phyloP scores from a whole-genome alignment of 1,284 basidiomycete genomes.

The Apiotrichum montevideense region DNA sequence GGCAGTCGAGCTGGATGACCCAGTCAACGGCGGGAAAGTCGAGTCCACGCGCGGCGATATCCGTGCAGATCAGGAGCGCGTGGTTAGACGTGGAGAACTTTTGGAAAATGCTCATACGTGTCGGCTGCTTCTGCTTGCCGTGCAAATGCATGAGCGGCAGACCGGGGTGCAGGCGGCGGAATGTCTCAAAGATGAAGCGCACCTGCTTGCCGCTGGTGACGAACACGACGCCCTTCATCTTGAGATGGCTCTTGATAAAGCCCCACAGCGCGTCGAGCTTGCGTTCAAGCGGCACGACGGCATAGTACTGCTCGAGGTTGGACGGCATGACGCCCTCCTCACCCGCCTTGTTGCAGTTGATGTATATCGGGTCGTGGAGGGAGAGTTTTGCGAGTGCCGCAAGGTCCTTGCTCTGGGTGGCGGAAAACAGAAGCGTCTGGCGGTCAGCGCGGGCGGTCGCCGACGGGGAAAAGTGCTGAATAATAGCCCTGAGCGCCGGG shows the following conservation, averaged over 20 bases:
- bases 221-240: conserved; percentile 89
- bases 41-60: conserved; percentile 91
- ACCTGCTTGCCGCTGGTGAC: conserved; percentile 87
- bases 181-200: conserved; percentile 93
- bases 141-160: conserved; percentile 84
- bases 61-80: conserved; percentile 87
- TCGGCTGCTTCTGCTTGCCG: conserved; percentile 93
- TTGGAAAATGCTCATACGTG: conserved; percentile 73
- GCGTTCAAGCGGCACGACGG: conserved; percentile 71
- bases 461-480: conserved; percentile 58
- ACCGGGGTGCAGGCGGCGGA: conserved; percentile 91
- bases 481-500: conserved; percentile 79
- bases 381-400: conserved; percentile 83
- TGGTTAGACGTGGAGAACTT: conserved; percentile 73
- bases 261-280: conserved; percentile 91
- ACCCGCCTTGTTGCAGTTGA: conserved; percentile 57
- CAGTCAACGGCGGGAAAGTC: conserved; percentile 97
- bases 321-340: conserved; percentile 57
- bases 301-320: conserved; percentile 85
- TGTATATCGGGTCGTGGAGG: conserved; percentile 72
- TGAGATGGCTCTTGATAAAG: conserved; percentile 91
- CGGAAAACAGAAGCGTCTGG: conserved; percentile 93
- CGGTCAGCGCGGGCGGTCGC: conserved; percentile 63
- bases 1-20: conserved; percentile 96
- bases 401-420: conserved; percentile 90